These are phyloP conservation scores for Phytopythium kandeliae DNA, from an alignment of 352 stramenopile genomes.

Conservation along the genomic window DNA sequence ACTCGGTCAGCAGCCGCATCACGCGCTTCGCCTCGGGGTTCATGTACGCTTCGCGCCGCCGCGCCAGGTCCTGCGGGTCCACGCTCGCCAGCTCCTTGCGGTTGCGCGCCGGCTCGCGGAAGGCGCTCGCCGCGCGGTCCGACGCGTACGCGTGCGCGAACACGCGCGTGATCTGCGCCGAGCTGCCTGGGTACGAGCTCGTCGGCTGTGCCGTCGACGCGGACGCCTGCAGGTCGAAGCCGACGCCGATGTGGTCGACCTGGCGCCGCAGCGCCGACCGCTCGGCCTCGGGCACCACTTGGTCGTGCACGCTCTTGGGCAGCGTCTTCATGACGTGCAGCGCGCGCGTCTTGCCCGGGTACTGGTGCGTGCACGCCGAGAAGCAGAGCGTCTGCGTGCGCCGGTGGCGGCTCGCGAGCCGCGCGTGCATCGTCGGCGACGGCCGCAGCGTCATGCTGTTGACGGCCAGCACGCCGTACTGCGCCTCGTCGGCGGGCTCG, in stretches of 20 bases:
- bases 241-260: slow-evolving; percentile 45
- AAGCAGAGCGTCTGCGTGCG: slow-evolving; percentile 55
- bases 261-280: slow-evolving; percentile 31
- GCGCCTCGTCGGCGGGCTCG: not conserved
- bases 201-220: slow-evolving; percentile 8
- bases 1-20: slow-evolving; percentile 40
- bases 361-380: slow-evolving; percentile 37
- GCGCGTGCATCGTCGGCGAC: slow-evolving; percentile 16
- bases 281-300: slow-evolving; percentile 31
- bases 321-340: slow-evolving; percentile 58
- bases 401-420: slow-evolving; percentile 27
- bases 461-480: slow-evolving; percentile 28
- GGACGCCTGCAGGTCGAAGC: slow-evolving; percentile 39
- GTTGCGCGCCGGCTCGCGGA: slow-evolving; percentile 18
- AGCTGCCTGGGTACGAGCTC: slow-evolving; percentile 15
- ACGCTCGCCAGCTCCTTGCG: slow-evolving; percentile 14
- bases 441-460: slow-evolving; percentile 29
- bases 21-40: slow-evolving; percentile 43
- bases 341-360: slow-evolving; percentile 32
- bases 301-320: slow-evolving; percentile 50
- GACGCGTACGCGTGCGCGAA: slow-evolving; percentile 45
- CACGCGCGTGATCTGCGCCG: slow-evolving; percentile 32
- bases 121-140: slow-evolving; percentile 20
- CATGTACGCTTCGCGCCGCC: slow-evolving; percentile 29
- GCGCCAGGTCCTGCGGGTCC: slow-evolving; percentile 22